Evolutionary conservation across 129 eudicot genomes (phyloP).

Genomic region (Helianthus tuberosus): DNA sequence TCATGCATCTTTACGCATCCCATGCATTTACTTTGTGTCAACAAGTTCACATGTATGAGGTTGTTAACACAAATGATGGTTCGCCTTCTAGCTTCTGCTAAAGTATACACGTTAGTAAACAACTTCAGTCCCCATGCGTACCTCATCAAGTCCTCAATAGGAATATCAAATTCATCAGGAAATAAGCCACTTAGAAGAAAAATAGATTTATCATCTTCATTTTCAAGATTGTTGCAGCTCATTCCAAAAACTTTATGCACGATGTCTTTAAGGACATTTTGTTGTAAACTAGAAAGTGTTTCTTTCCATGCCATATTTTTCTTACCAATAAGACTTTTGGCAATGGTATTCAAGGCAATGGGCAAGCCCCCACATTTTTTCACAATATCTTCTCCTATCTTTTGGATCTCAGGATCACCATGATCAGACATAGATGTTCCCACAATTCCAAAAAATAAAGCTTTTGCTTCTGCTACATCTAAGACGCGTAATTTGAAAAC

Average conservation of each 20-base stretch:
- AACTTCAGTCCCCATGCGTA: constrained; percentile 15
- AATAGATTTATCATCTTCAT: not conserved
- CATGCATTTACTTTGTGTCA: not conserved
- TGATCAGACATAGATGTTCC: not conserved
- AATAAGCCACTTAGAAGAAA: constrained; percentile 14
- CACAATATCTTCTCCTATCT: constrained; percentile 7
- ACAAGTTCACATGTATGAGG: not conserved
- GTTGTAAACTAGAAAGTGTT: not conserved
- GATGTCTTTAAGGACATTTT: not conserved
- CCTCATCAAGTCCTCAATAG: constrained; percentile 8
- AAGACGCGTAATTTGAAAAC: not conserved
- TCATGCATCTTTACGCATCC: constrained; percentile 11
- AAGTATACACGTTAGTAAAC: not conserved
- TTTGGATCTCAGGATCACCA: not conserved
- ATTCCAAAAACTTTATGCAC: not conserved
- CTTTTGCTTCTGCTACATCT: not conserved
- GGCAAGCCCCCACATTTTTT: not conserved
- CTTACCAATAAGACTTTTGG: not conserved
- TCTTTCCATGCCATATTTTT: not conserved
- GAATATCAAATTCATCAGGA: constrained; percentile 15
- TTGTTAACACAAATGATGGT: not conserved
- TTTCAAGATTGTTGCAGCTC: not conserved
- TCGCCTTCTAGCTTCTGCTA: constrained; percentile 4
- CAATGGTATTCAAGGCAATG: not conserved
- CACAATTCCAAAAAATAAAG: not conserved